phyloP scores from a whole-genome alignment of 257 asterid species.

The Cordia subcordata region DNA sequence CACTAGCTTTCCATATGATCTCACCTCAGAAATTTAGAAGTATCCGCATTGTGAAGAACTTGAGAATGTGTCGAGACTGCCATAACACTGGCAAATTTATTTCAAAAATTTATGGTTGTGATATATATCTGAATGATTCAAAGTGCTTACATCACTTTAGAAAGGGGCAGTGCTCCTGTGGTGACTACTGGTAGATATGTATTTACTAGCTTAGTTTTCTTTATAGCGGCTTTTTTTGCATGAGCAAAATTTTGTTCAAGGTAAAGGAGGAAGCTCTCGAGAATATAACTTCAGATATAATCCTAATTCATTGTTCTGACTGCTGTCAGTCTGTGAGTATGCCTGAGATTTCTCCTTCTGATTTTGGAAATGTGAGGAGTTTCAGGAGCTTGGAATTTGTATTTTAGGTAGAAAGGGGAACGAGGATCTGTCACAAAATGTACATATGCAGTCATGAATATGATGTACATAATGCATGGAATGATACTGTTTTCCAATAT shows the following conservation, averaged over 20 bases:
- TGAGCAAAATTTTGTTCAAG: background rate
- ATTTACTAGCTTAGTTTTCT: background rate
- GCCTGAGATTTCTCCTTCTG: too few relatives aligned
- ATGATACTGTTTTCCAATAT: too few relatives aligned
- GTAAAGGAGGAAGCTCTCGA: background rate
- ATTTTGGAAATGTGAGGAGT: too few relatives aligned
- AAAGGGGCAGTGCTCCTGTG: conserved; percentile 77
- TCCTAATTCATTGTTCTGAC: too few relatives aligned
- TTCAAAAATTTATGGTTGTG: conserved; percentile 36
- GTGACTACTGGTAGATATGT: conserved; percentile 61
- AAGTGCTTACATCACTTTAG: conserved; percentile 76
- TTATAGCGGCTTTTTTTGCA: background rate
- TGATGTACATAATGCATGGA: too few relatives aligned
- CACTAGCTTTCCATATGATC: conserved; percentile 50
- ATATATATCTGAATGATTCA: conserved; percentile 57
- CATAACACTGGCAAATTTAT: conserved; percentile 57
- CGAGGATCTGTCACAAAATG: too few relatives aligned
- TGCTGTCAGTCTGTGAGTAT: too few relatives aligned
- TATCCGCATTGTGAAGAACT: conserved; percentile 59
- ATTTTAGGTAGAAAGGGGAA: too few relatives aligned
- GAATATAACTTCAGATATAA: too few relatives aligned
- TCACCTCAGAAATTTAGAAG: conserved; percentile 23
- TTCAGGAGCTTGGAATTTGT: too few relatives aligned
- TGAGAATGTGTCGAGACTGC: conserved; percentile 65
- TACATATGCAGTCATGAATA: too few relatives aligned